Conservation (phyloP, 2,329 filamentous ascomycete genomes). For the Orbilia quercus region DNA sequence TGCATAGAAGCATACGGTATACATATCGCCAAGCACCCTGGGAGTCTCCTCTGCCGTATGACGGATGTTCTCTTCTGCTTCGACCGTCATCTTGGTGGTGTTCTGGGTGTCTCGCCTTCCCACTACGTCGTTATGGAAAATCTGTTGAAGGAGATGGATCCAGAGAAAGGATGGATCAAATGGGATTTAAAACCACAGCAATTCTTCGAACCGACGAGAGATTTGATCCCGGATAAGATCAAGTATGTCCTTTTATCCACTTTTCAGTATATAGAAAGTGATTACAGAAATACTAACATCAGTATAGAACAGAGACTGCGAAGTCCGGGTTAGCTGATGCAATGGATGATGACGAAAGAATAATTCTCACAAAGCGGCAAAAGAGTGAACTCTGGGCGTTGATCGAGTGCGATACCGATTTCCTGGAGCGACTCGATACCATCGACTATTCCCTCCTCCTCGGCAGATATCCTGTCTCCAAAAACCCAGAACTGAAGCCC, state of each 20-base stretch:
- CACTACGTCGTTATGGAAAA: slow-evolving; percentile 60
- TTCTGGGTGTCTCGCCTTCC: slow-evolving; percentile 57
- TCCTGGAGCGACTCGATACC: slow-evolving; percentile 58
- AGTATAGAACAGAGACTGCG: slow-evolving; percentile 56
- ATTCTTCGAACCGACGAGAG: slow-evolving; percentile 60
- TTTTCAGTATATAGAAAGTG: neutral
- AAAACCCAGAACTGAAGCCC: slow-evolving; percentile 48
- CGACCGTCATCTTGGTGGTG: slow-evolving; percentile 58
- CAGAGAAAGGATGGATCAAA: slow-evolving; percentile 57
- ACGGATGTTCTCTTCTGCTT: slow-evolving; percentile 59
- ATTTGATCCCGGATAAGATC: slow-evolving; percentile 58
- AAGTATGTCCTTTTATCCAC: slow-evolving; percentile 19
- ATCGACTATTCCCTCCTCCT: slow-evolving; percentile 60
- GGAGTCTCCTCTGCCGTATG: slow-evolving; percentile 57
- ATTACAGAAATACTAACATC: neutral
- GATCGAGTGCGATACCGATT: slow-evolving; percentile 59
- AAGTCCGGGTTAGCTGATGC: slow-evolving; percentile 59
- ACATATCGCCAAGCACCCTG: slow-evolving; percentile 51
- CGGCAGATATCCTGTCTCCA: slow-evolving; percentile 58
- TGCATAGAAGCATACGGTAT: slow-evolving; percentile 57
- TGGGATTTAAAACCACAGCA: slow-evolving; percentile 60
- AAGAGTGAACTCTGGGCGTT: slow-evolving; percentile 57
- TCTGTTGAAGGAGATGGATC: slow-evolving; percentile 57
- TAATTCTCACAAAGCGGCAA: slow-evolving; percentile 55
- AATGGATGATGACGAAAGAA: slow-evolving; percentile 59